phyloP scores from a whole-genome alignment of 345 rosid genomes.

The Cardamine resedifolia region DNA sequence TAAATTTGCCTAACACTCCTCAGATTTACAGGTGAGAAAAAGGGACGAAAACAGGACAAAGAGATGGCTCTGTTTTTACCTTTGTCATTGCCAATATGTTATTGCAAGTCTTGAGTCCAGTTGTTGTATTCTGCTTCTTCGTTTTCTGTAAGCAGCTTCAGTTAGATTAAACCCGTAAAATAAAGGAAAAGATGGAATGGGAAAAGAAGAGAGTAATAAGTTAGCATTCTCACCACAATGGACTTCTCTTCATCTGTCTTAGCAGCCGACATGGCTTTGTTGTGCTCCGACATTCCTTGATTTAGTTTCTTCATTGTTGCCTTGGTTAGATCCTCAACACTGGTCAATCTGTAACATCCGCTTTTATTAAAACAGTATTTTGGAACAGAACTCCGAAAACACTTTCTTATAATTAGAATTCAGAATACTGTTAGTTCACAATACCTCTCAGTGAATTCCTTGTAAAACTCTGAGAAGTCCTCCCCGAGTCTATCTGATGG shows the following conservation, averaged over 20 bases:
- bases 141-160: constrained; percentile 59
- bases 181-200: neutral
- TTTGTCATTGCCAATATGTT: constrained; percentile 94
- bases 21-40: neutral
- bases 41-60: neutral
- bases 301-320: constrained; percentile 84
- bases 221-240: constrained; percentile 53
- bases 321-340: constrained; percentile 83
- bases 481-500: constrained; percentile 98
- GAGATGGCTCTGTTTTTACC: constrained; percentile 44
- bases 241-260: constrained; percentile 84
- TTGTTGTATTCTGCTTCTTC: constrained; percentile 70
- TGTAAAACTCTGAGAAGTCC: constrained; percentile 76
- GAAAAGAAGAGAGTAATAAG: neutral
- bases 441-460: constrained; percentile 85
- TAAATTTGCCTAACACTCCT: neutral
- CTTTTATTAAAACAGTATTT: neutral
- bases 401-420: neutral
- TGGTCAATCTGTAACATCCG: constrained; percentile 55
- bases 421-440: neutral
- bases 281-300: constrained; percentile 86
- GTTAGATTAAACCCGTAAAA: neutral
- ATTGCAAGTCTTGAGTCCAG: constrained; percentile 84
- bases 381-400: neutral
- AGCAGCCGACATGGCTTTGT: constrained; percentile 89